A percentile compares a stretch with the other conserved stretches of the same genome.
These are phyloP conservation scores for Globisporangium takayamanum DNA, from an alignment of 352 stramenopile species.

Conservation along the genomic window DNA sequence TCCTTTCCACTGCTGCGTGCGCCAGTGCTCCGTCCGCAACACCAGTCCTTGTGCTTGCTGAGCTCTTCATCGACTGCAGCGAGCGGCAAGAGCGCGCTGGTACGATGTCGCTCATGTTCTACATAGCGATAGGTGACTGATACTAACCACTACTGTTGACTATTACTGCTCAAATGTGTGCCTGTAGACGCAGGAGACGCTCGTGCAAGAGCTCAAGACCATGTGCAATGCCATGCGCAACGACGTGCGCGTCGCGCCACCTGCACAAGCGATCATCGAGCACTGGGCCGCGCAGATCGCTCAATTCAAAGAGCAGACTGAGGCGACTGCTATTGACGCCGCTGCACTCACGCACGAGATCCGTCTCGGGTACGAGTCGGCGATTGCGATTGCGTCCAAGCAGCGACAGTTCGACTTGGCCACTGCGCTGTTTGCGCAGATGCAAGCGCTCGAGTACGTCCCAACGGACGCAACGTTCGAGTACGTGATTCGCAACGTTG, in stretches of 20 bases:
- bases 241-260: constrained; percentile 30
- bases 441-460: constrained; percentile 29
- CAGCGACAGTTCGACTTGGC: constrained; percentile 57
- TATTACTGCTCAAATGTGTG: not conserved
- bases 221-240: constrained; percentile 49
- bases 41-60: not conserved
- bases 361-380: constrained; percentile 46
- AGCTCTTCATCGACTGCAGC: constrained; percentile 4
- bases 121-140: too few species aligned
- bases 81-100: constrained; percentile 6
- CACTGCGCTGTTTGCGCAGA: constrained; percentile 33
- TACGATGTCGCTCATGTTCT: not conserved
- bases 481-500: constrained; percentile 50
- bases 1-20: too few species aligned
- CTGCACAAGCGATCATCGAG: constrained; percentile 19
- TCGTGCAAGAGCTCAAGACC: constrained; percentile 34
- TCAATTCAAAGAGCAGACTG: constrained; percentile 17
- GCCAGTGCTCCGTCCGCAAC: too few species aligned
- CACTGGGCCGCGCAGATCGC: constrained; percentile 30
- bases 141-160: too few species aligned
- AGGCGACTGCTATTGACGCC: not conserved
- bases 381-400: constrained; percentile 65
- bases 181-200: constrained; percentile 14
- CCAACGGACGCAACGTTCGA: constrained; percentile 33
- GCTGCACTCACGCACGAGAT: constrained; percentile 25